phyloP scores from a whole-genome alignment of 1,284 basidiomycete species.

The Trametes polyzona region DNA sequence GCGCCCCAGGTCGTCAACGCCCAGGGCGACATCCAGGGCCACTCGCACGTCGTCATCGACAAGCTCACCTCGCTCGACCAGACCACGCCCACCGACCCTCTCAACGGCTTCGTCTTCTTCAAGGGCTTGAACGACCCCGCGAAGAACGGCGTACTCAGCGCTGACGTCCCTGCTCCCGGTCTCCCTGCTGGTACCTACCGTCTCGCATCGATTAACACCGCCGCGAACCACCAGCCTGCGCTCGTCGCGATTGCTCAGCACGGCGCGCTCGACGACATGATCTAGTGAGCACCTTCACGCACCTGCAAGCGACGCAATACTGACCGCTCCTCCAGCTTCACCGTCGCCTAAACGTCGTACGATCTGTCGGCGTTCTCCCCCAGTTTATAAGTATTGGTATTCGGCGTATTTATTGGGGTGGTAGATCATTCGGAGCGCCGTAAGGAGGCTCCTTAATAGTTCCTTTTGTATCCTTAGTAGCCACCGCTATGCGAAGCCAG shows the following conservation, averaged over 20 bases:
- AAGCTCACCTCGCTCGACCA: constrained; percentile 49
- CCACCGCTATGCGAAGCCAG: constrained; percentile 5
- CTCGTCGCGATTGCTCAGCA: constrained; percentile 57
- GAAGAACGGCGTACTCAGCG: constrained; percentile 51
- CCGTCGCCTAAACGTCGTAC: constrained; percentile 20
- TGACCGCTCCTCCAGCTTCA: constrained; percentile 19
- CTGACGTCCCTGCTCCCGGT: constrained; percentile 53
- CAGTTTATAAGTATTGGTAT: background rate
- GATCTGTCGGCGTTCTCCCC: background rate
- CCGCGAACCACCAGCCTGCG: constrained; percentile 69
- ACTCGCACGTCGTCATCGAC: constrained; percentile 71
- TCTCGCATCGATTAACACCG: constrained; percentile 57
- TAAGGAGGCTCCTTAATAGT: background rate
- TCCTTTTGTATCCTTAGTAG: constrained; percentile 5
- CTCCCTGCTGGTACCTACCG: constrained; percentile 65
- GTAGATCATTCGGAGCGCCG: constrained; percentile 8
- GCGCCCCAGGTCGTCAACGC: constrained; percentile 67
- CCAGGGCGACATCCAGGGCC: constrained; percentile 57
- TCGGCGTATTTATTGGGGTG: constrained; percentile 13
- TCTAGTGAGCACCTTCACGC: constrained; percentile 39
- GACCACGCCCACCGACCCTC: constrained; percentile 58
- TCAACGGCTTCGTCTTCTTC: constrained; percentile 64
- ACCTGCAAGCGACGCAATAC: background rate
- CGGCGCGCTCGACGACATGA: constrained; percentile 52
- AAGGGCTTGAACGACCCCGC: constrained; percentile 62